A percentile compares a stretch with the other conserved stretches of the same genome.
phyloP scores from a whole-genome alignment of 257 asterid genomes.

The Rubia yunnanensis region DNA sequence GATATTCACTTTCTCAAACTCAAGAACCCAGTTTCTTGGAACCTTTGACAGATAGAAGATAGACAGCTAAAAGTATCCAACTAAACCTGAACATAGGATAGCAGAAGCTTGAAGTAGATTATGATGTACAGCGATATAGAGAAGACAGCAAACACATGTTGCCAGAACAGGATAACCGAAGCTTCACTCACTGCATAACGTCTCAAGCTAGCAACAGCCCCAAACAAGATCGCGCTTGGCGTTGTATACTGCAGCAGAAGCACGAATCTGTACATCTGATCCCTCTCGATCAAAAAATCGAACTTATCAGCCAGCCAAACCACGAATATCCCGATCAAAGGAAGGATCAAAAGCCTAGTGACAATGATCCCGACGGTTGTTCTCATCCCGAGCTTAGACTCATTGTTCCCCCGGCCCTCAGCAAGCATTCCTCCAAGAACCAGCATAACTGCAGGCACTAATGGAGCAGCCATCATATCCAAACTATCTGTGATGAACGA shows the following conservation, averaged over 20 bases:
- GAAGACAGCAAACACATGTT: constrained; percentile 58
- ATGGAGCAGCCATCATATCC: constrained; percentile 71
- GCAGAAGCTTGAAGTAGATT: constrained; percentile 55
- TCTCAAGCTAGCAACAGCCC: constrained; percentile 87
- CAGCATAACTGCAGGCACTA: constrained; percentile 93
- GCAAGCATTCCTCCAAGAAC: constrained; percentile 94
- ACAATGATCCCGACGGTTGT: constrained; percentile 64
- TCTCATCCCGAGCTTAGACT: constrained; percentile 61
- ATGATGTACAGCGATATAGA: constrained; percentile 57
- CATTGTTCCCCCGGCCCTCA: constrained; percentile 55
- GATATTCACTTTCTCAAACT: neutral
- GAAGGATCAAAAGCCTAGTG: constrained; percentile 69
- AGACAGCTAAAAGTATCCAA: neutral
- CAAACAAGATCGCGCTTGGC: constrained; percentile 87
- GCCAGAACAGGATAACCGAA: constrained; percentile 92
- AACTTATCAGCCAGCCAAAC: constrained; percentile 48
- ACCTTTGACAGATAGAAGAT: neutral
- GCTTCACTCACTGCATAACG: constrained; percentile 86
- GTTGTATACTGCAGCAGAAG: constrained; percentile 78
- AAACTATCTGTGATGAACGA: constrained; percentile 65
- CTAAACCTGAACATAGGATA: constrained; percentile 18
- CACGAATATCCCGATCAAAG: constrained; percentile 59
- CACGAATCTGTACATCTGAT: constrained; percentile 71
- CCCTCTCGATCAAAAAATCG: constrained; percentile 42
- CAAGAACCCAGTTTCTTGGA: neutral